Evolutionary conservation across 768 basidiomycete genomes (phyloP).

Genomic region (Filobasidium floriforme): DNA sequence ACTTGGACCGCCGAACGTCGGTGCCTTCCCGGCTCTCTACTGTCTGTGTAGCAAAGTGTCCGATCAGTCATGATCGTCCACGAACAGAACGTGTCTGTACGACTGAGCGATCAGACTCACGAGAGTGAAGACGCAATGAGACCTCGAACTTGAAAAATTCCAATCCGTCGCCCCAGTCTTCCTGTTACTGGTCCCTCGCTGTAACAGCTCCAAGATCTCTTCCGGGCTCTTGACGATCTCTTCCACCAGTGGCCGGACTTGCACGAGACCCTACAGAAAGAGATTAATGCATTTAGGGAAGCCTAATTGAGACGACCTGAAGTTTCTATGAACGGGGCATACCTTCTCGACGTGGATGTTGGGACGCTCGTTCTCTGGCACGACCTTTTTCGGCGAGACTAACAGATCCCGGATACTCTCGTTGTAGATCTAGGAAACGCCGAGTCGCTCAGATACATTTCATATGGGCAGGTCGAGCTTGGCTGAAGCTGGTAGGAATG

Average conservation of each 20-base stretch:
- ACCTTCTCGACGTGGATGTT: slow-evolving; percentile 40
- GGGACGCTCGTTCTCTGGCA: slow-evolving; percentile 39
- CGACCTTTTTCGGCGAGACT: slow-evolving; percentile 33
- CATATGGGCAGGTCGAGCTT: neutral
- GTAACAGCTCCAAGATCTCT: slow-evolving; percentile 68
- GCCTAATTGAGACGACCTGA: neutral
- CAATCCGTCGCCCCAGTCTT: slow-evolving; percentile 42
- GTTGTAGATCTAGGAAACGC: slow-evolving; percentile 34
- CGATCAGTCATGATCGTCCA: slow-evolving; percentile 26
- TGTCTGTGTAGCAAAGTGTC: slow-evolving; percentile 17
- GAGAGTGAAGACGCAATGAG: slow-evolving; percentile 45
- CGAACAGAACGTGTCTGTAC: neutral
- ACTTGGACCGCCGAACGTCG: slow-evolving; percentile 39
- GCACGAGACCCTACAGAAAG: slow-evolving; percentile 36
- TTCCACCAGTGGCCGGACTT: slow-evolving; percentile 51
- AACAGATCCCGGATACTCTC: slow-evolving; percentile 41
- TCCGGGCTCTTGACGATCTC: slow-evolving; percentile 67
- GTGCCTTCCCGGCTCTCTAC: slow-evolving; percentile 31
- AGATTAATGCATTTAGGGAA: neutral
- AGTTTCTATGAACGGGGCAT: neutral
- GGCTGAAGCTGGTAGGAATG: neutral
- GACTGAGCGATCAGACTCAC: slow-evolving; percentile 20
- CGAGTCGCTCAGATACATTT: no score
- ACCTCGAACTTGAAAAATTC: slow-evolving; percentile 45
- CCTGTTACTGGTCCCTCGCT: slow-evolving; percentile 47